Evolutionary conservation across 2,329 filamentous ascomycete species (phyloP).

Genomic region (Alternaria sp.): DNA sequence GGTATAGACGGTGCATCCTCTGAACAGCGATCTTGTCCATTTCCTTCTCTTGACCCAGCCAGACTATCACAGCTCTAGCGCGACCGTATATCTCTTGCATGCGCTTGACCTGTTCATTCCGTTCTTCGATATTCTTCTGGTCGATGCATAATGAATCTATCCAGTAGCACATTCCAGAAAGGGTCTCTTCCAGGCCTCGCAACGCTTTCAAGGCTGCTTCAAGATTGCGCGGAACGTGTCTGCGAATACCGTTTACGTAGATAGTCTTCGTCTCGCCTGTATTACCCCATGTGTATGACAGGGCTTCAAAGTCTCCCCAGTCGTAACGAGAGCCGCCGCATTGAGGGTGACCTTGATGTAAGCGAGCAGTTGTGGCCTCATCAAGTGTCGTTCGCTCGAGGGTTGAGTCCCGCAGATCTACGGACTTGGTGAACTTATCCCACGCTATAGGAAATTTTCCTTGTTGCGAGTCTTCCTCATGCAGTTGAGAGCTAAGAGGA

Average conservation of each 20-base stretch:
- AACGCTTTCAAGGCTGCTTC: not conserved
- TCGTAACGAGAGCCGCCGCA: not conserved
- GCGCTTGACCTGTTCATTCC: not conserved
- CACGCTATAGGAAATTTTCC: not conserved
- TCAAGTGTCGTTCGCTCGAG: not conserved
- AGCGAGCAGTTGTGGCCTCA: not conserved
- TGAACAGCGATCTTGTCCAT: not conserved
- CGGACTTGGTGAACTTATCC: not conserved
- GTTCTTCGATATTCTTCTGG: not conserved
- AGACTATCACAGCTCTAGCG: not conserved
- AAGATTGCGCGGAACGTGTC: not conserved
- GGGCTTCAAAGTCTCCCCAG: not conserved
- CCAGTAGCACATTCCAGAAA: not conserved
- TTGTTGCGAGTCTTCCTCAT: no score
- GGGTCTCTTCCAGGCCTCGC: not conserved
- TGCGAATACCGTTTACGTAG: accelerated
- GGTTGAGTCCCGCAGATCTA: not conserved
- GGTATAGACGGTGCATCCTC: no score
- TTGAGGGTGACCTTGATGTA: accelerated
- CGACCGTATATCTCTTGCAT: not conserved
- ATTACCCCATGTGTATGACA: not conserved
- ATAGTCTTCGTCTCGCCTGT: not conserved
- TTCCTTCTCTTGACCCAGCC: not conserved
- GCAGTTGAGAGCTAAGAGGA: not conserved
- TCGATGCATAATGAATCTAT: not conserved